Evolutionary conservation across 176 grass and related monocot species (phyloP).

Genomic region (Musa acuminata): DNA sequence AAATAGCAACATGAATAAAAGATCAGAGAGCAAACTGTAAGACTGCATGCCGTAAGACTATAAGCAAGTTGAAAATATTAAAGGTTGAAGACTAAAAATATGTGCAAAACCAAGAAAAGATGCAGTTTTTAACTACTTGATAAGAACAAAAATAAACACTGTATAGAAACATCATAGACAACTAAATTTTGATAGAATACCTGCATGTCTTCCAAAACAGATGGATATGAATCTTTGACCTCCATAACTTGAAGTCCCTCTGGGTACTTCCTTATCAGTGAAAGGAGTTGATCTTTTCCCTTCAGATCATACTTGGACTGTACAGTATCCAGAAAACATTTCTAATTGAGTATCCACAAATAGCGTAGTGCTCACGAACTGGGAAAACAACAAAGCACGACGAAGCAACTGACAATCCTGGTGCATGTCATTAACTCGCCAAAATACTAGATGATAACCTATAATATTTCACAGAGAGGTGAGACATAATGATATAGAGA

Average conservation of each 20-base stretch:
- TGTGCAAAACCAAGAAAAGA: background rate
- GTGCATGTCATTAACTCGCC: too few relatives aligned
- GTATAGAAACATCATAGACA: background rate
- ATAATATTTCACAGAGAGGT: too few relatives aligned
- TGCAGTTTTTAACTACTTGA: background rate
- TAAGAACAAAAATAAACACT: background rate
- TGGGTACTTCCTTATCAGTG: slow-evolving; percentile 44
- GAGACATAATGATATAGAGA: too few relatives aligned
- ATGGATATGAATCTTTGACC: slow-evolving; percentile 69
- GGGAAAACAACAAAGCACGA: background rate
- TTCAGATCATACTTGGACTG: slow-evolving; percentile 85
- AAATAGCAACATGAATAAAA: background rate
- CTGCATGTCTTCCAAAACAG: slow-evolving; percentile 67
- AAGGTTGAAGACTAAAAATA: background rate
- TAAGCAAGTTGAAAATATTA: background rate
- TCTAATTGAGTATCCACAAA: background rate
- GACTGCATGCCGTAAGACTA: too few relatives aligned
- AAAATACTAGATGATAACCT: too few relatives aligned
- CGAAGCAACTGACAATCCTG: background rate
- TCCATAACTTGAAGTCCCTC: slow-evolving; percentile 78
- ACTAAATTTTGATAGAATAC: slow-evolving; percentile 19
- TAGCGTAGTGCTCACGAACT: background rate
- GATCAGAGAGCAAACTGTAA: too few relatives aligned
- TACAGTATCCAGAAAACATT: slow-evolving; percentile 8
- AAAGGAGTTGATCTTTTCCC: slow-evolving; percentile 75